Evolutionary conservation across 805 yeast genomes (phyloP), one percentile per base, ranked within the genome.

Genomic region (Candida berthetii): DNA sequence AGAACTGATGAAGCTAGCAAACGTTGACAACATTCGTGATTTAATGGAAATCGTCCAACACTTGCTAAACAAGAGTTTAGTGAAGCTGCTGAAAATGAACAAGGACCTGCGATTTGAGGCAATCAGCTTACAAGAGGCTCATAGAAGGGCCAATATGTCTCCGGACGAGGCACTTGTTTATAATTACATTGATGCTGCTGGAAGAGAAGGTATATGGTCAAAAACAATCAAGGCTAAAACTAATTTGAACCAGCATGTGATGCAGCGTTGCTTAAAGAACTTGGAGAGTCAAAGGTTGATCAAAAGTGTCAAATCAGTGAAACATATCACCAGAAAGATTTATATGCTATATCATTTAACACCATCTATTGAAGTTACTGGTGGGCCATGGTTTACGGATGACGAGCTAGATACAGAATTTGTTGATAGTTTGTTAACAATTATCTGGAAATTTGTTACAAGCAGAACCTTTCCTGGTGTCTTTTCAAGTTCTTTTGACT

Each of bases 331-430:
- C 1, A 74, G 99, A 49, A 93, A 93, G 57, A 91, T 93, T 28
- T 95, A 91, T 63, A 93, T 93, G 98, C 71, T 93, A 41, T 91
- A 90, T 59, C 82, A 87, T 56, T 68, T 93, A 49, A 96, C 89
- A 58, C 99, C 99, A 5, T 84, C 95, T 3, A 82, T 87, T 27
- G 98, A 91, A 50, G 93, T 93, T 31, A 93, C 98, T 0, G 99
- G 99, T 48, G 99, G 99, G 5, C 98, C 98, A 4, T 93, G 99
- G 99, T 93, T 90, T 58, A 89, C 97, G 0, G 99, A 93, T 58
- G 80, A 90, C 29, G 98, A 93, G 62, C 71, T 93, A 43, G 99
- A 93, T 58, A 80, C 88, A 3, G 98, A 91, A 61, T 93, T 93
- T 55, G 90, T 93, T 44, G 91, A 87, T 49, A 79, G 88, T 37